Evolutionary conservation across 306 rosid genomes (phyloP), one percentile per base, ranked within the genome.

Genomic region (Inga oerstediana): DNA sequence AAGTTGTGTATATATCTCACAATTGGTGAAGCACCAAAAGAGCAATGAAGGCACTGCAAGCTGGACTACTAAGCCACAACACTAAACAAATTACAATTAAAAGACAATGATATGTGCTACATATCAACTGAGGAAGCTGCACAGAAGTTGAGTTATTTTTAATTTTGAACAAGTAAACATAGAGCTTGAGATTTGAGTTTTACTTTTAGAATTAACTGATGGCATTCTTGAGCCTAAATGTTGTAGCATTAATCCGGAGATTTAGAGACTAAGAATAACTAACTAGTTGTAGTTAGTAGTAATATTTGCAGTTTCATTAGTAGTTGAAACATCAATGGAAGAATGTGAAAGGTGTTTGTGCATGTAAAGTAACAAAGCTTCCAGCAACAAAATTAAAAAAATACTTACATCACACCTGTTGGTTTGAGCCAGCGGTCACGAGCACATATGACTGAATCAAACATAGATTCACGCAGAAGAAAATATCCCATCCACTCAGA

Each of bases 401-500:
- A 83, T 43, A 87, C 97, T 88, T 84, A 96, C 98, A 94, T 96
- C 72, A 90, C 91, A 83, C 99, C 99, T 0, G 95, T 92, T 68
- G 98, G 99, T 90, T 96, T 94, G 87, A 96, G 93, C 99, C 99
- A 96, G 74, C 83, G 94, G 82, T 96, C 99, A 87, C 99, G 97
- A n/a, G 99, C 99, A 84, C 85, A 91, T 73, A 96, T 96, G 72
- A 96, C 99, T 0, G 99, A 96, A 91, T 96, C 99, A 88, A 96
- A 94, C 99, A 96, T 96, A 30, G 99, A 96, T 77, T 96, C 99
- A 27, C 99, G 97, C 80, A 96, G 89, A 77, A 96, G 98, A 86
- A 96, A 96, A 85, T 96, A 96, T 70, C 99, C 99, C 99, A 96
- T 96, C 99, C 99, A 96, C 90, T 96, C 98, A 4, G 99, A 96